Evolutionary conservation across 2,329 filamentous ascomycete genomes (phyloP), one percentile per base, ranked within the genome.

Genomic region (Diaporthe caulivora): DNA sequence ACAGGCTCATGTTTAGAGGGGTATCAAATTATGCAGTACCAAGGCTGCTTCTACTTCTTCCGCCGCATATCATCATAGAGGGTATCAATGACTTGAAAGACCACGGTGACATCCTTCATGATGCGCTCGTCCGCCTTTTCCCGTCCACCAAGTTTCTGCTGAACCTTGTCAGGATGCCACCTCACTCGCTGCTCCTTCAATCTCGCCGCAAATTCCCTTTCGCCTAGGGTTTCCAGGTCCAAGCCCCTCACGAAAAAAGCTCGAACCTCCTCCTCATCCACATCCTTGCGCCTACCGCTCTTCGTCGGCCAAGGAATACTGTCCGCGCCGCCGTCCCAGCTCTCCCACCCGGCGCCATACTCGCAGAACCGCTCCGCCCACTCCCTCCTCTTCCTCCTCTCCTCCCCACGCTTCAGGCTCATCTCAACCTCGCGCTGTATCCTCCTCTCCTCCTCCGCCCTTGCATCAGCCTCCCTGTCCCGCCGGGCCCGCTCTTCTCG

Each of bases 91-190:
- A 95, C 92, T 83, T 98, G 96, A 79, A 98, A 99, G 13, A 98
- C 92, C 9, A 94, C 93, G 15, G 96, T 99, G 54, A 98, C 94
- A 70, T 91, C 88, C 80, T 90, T 91, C 88, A 97, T 92, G 3
- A 94, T 90, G 4, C 88, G 88, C 31, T 91, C 87, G 62, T 95
- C 92, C 64, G 97, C 90, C 74, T 90, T 85, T 64, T 97, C 90
- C 73, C 90, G 85, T 0, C 89, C 91, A 3, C 95, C 94, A 74
- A 97, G 92, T 70, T 92, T 90, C 84, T 98, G 97, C 85, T 98
- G 95, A 72, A 98, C 93, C 86, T 98, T 99, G 84, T 99, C 97
- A 5, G 97, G 97, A 85, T 99, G 97, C 97, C 97, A 99, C 21
- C 95, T 89, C 24, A 98, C 92, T 68, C 97, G 91, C 85, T 99